A percentile compares a stretch with the other conserved stretches of the same genome.
phyloP scores from a whole-genome alignment of 2,329 filamentous ascomycete species.

The Calonectria crousiana region DNA sequence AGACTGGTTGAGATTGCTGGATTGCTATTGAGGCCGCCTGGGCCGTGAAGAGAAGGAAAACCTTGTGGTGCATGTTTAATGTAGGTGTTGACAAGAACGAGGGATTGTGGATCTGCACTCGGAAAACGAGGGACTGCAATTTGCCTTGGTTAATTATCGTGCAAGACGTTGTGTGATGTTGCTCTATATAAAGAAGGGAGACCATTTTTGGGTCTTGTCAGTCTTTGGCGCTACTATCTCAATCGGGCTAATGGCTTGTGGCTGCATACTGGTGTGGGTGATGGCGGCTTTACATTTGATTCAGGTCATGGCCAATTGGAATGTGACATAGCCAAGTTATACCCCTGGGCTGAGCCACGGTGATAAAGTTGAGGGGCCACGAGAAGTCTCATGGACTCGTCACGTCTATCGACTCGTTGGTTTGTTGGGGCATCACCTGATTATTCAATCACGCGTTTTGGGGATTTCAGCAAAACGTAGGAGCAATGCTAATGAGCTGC shows the following conservation, averaged over 20 bases:
- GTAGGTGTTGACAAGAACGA: background rate
- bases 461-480: background rate
- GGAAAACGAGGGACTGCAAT: background rate
- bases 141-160: background rate
- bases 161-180: background rate
- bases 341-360: background rate
- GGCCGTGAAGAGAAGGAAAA: background rate
- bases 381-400: background rate
- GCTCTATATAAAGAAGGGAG: background rate
- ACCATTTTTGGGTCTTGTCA: background rate
- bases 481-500: background rate
- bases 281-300: background rate
- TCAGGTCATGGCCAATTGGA: background rate
- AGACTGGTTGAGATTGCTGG: background rate
- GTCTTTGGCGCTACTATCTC: background rate
- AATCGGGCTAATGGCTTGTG: background rate
- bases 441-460: background rate
- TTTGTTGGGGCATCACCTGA: background rate
- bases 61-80: background rate
- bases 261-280: background rate
- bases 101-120: background rate
- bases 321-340: background rate
- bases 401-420: background rate
- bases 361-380: background rate
- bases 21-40: background rate